Evolutionary conservation across 1,284 basidiomycete species (phyloP), one percentile per base, ranked within the genome.

Genomic region (Mrakiaceae sp.): DNA sequence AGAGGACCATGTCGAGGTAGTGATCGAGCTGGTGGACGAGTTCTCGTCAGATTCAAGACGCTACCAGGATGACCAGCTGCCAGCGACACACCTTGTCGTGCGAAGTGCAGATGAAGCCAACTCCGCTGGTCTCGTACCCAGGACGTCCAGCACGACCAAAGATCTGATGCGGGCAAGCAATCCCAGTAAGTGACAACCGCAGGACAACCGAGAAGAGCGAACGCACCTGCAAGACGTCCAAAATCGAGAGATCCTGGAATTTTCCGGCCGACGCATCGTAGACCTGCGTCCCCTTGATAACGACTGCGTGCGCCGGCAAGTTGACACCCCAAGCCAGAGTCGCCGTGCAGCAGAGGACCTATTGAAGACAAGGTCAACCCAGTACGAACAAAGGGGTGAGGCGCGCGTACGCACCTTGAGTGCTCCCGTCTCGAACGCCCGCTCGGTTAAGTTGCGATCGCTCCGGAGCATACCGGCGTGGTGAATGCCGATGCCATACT

Each of bases 241-340:
- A 81, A 12, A 99, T 87, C 3, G 93, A 90, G 43, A 99, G 81
- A 74, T 99, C 94, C 62, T 90, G 86, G 71, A 98, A 97, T 7
- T 87, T 80, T 70, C 94, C 93, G 72, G 87, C 88, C 5, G 84
- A 81, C 67, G 87, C 88, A 72, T 98, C 90, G 74, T 98, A 99
- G 3, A 99, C 83, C 71, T 98, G 90, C 0, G 96, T 99, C 12
- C 96, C 96, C 77, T 98, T 99, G 79, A 99, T 99, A 69, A 99
- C 80, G 65, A 94, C 91, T 89, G 39, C 96, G 77, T 98, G 97
- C 4, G 96, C 96, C 51, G 96, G 96, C 71, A 99, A 79, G 75
- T 99, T 99, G 71, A 99, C 96, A 80, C 96, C 96, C 96, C 96
- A 99, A 0, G 96, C 96, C 47, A 99, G 81, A 0, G 96, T 99